Percentiles rank a stretch among this genome's conserved stretches.
Conservation (phyloP, 768 basidiomycete genomes). For the Leccinellum luteum region DNA sequence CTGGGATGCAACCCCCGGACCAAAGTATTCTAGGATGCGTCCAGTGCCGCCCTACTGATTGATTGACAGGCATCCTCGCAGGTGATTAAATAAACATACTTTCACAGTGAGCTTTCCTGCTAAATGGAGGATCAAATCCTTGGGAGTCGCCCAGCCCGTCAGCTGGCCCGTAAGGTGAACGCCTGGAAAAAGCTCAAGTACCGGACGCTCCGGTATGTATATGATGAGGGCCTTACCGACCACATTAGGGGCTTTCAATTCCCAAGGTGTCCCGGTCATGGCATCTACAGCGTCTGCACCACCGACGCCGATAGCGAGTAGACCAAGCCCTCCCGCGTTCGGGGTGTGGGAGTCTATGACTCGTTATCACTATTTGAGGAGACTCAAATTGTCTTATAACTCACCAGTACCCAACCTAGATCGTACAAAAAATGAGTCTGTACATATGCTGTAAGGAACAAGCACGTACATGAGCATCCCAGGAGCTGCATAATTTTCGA, state of each 20-base stretch:
- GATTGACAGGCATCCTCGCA: not conserved
- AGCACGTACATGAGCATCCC: conserved; percentile 81
- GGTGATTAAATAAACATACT: conserved; percentile 45
- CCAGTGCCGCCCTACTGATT: conserved; percentile 85
- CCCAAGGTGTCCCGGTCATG: conserved; percentile 98
- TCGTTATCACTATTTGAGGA: not conserved
- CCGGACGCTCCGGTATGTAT: not conserved
- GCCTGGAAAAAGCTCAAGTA: conserved; percentile 43
- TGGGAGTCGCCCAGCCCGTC: conserved; percentile 90
- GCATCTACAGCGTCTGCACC: conserved; percentile 98
- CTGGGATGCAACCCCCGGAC: conserved; percentile 82
- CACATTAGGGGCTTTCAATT: conserved; percentile 86
- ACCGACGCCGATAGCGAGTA: conserved; percentile 98
- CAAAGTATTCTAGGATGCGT: conserved; percentile 94
- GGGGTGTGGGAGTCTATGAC: conserved; percentile 92
- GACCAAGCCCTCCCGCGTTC: conserved; percentile 94
- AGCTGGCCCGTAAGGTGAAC: conserved; percentile 86
- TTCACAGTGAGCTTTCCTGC: conserved; percentile 93
- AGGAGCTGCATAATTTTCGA: conserved; percentile 96
- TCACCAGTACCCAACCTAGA: conserved; percentile 78
- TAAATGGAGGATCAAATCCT: conserved; percentile 93
- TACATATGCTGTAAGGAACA: not conserved
- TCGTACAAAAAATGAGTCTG: conserved; percentile 2
- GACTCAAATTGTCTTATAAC: conserved; percentile 7
- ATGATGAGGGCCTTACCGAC: conserved; percentile 49